Conservation (phyloP, 2,329 filamentous ascomycete species). For the Alternaria tenuissima region DNA sequence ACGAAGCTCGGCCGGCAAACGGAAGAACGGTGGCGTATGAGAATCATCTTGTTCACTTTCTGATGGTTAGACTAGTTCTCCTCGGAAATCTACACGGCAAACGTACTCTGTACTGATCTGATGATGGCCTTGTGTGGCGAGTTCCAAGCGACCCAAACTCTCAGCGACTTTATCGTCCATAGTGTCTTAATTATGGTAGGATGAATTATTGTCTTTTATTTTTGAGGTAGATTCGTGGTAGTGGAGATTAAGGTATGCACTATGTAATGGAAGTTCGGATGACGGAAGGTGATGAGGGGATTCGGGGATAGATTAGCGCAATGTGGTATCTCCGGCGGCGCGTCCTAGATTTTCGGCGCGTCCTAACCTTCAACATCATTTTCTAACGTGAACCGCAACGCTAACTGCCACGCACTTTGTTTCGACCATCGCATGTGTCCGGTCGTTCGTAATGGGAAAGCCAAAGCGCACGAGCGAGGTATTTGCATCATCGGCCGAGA, state of each 20-base stretch:
- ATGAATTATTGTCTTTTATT: not conserved
- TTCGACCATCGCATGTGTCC: not conserved
- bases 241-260: not conserved
- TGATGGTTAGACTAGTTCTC: not conserved
- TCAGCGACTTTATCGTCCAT: not conserved
- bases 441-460: conserved; percentile 17
- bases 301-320: conserved; percentile 13
- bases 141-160: not conserved
- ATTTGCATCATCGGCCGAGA: conserved; percentile 24
- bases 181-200: not conserved
- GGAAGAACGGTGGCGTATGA: not conserved
- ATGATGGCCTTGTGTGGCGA: not conserved
- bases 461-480: conserved; percentile 34
- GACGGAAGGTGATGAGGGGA: not conserved
- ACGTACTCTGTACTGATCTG: not conserved
- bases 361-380: conserved; percentile 14
- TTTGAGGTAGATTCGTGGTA: not conserved
- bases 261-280: not conserved
- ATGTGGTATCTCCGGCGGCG: conserved; percentile 13
- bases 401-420: not conserved
- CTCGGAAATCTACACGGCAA: not conserved
- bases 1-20: conserved; percentile 12
- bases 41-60: not conserved
- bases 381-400: not conserved
- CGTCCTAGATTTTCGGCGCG: conserved; percentile 18